A percentile compares a stretch with the other conserved stretches of the same genome.
Evolutionary conservation across 768 basidiomycete genomes (phyloP).

Genomic region (Kwoniella dejecticola): DNA sequence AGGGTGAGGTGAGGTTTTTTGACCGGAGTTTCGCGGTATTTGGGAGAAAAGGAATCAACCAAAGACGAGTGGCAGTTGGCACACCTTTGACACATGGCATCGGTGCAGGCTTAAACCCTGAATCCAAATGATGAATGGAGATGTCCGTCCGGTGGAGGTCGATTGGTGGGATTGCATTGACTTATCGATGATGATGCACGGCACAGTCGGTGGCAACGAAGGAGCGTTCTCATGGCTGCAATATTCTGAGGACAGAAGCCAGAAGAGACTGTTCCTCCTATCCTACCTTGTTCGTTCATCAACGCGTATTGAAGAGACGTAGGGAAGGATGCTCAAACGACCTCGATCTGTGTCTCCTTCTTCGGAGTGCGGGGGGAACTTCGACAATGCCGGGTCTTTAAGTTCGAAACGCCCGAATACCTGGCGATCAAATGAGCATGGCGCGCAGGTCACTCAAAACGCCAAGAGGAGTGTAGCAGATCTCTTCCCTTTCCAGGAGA

Average conservation of each 20-base stretch:
- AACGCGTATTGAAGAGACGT: background rate
- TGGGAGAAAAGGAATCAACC: background rate
- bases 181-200: background rate
- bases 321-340: constrained; percentile 15
- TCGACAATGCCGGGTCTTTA: background rate
- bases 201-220: background rate
- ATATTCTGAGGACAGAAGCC: too few species aligned
- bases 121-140: background rate
- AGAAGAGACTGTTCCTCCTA: too few species aligned
- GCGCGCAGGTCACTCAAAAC: background rate
- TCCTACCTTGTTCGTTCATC: too few species aligned
- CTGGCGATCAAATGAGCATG: background rate
- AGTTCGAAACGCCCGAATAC: background rate
- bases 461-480: constrained; percentile 13
- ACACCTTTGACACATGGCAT: background rate
- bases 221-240: too few species aligned
- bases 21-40: constrained; percentile 22
- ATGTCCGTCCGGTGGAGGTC: constrained; percentile 10
- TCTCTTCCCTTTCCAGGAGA: constrained; percentile 49
- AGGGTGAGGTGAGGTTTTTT: background rate
- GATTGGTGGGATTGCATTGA: background rate
- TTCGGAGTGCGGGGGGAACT: background rate
- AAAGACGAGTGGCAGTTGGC: background rate
- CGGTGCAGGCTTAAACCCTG: too few species aligned
- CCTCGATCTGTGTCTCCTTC: constrained; percentile 10